Evolutionary conservation across 352 stramenopile genomes (phyloP).

Genomic region (Globisporangium middletonii): DNA sequence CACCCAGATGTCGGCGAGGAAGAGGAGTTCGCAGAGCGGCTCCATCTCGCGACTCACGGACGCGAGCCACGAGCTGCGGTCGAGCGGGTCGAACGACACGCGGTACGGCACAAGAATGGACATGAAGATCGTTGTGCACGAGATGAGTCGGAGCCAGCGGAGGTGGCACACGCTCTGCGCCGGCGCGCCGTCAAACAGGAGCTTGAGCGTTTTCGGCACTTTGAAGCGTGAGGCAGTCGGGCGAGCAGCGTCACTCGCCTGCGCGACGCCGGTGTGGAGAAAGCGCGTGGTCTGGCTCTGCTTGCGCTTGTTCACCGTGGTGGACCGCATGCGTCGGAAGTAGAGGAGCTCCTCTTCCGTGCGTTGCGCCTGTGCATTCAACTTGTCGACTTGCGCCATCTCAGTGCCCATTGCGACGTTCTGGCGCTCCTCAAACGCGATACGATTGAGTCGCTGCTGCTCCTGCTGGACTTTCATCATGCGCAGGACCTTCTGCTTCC

Average conservation of each 20-base stretch:
- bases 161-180: slow-evolving; percentile 52
- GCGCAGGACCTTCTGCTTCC: slow-evolving; percentile 56
- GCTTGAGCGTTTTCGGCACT: slow-evolving; percentile 15
- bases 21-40: slow-evolving; percentile 33
- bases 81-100: slow-evolving; percentile 44
- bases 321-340: slow-evolving; percentile 26
- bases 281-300: slow-evolving; percentile 12
- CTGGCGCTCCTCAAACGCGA: slow-evolving; percentile 30
- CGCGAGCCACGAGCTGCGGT: slow-evolving; percentile 32
- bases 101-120: slow-evolving; percentile 43
- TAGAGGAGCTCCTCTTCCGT: slow-evolving; percentile 34
- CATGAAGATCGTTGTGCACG: slow-evolving; percentile 42
- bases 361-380: slow-evolving; percentile 25
- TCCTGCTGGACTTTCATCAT: slow-evolving; percentile 63
- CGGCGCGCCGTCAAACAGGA: slow-evolving; percentile 30
- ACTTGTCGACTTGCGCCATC: slow-evolving; percentile 24
- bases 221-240: neutral
- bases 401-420: slow-evolving; percentile 25
- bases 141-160: slow-evolving; percentile 42
- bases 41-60: slow-evolving; percentile 26
- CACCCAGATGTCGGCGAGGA: slow-evolving; percentile 53
- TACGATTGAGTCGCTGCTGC: slow-evolving; percentile 40
- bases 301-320: slow-evolving; percentile 10
- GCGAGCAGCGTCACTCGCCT: slow-evolving; percentile 2
- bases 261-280: slow-evolving; percentile 5